Evolutionary conservation across 768 basidiomycete species (phyloP).

Genomic region (Tricholoma hemisulphureum): DNA sequence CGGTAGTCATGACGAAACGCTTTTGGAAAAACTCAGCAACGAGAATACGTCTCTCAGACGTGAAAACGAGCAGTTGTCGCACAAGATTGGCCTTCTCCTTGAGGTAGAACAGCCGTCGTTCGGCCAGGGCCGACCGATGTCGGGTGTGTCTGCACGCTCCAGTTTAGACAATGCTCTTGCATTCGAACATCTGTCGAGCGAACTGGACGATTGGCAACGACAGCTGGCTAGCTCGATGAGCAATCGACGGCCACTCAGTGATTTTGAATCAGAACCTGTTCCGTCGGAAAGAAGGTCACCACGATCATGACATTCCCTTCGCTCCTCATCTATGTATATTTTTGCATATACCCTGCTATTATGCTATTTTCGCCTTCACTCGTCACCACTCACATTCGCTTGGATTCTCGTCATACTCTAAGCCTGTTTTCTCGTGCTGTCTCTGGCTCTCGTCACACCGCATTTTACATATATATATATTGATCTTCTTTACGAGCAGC

Average conservation of each 20-base stretch:
- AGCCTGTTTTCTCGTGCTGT: constrained; percentile 31
- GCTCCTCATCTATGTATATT: constrained; percentile 37
- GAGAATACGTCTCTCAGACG: constrained; percentile 78
- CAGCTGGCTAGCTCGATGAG: constrained; percentile 80
- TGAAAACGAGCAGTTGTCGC: constrained; percentile 87
- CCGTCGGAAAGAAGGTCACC: constrained; percentile 62
- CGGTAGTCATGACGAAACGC: constrained; percentile 72
- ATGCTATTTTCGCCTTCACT: constrained; percentile 27
- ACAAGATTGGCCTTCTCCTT: constrained; percentile 85
- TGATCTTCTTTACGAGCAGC: constrained; percentile 30
- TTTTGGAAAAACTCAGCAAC: constrained; percentile 76
- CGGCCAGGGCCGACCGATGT: constrained; percentile 59
- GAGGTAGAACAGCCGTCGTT: constrained; percentile 82
- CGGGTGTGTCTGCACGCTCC: constrained; percentile 57
- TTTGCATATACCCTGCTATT: constrained; percentile 51
- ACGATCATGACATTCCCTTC: constrained; percentile 41
- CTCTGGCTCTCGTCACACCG: constrained; percentile 25
- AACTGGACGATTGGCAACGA: constrained; percentile 84
- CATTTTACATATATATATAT: constrained; percentile 33
- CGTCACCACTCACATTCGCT: constrained; percentile 51
- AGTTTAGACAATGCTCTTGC: constrained; percentile 80
- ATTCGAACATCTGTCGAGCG: constrained; percentile 76
- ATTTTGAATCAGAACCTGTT: constrained; percentile 60
- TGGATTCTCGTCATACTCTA: constrained; percentile 45
- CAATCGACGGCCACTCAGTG: constrained; percentile 67